A percentile compares a stretch with the other conserved stretches of the same genome.
Evolutionary conservation across 495 filamentous ascomycete species (phyloP).

Genomic region (Penicillium canariense): DNA sequence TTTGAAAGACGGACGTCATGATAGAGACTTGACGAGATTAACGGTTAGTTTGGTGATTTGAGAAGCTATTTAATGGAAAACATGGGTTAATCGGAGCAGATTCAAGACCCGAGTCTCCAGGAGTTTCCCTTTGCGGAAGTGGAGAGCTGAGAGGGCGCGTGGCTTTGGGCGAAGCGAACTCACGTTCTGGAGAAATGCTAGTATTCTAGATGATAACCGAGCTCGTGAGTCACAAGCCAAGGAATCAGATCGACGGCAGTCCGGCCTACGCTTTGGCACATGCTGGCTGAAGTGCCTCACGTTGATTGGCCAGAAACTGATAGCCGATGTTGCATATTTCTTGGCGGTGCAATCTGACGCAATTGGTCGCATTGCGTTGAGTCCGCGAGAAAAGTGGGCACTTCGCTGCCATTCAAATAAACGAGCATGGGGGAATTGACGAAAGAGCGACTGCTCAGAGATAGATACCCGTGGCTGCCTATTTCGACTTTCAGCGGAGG

Average conservation of each 20-base stretch:
- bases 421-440: not conserved
- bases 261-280: not conserved
- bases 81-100: slow-evolving; percentile 7
- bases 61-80: slow-evolving; percentile 14
- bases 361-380: slow-evolving; percentile 17
- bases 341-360: slow-evolving; percentile 27
- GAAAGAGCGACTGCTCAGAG: not conserved
- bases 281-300: not conserved
- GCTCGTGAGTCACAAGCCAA: not conserved
- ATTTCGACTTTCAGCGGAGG: too few species aligned
- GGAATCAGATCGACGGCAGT: not conserved
- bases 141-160: not conserved
- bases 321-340: slow-evolving; percentile 2
- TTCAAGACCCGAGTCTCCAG: slow-evolving; percentile 7
- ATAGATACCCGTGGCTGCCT: not conserved
- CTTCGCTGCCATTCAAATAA: not conserved
- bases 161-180: not conserved
- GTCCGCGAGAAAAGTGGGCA: slow-evolving; percentile 6
- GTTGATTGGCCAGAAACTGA: not conserved
- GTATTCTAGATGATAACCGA: not conserved
- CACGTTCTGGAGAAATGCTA: not conserved
- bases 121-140: slow-evolving; percentile 15
- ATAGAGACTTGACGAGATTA: not conserved
- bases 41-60: not conserved
- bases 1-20: slow-evolving; percentile 45